Evolutionary conservation across 2,329 filamentous ascomycete species (phyloP).

Genomic region (Thelonectria blattea): DNA sequence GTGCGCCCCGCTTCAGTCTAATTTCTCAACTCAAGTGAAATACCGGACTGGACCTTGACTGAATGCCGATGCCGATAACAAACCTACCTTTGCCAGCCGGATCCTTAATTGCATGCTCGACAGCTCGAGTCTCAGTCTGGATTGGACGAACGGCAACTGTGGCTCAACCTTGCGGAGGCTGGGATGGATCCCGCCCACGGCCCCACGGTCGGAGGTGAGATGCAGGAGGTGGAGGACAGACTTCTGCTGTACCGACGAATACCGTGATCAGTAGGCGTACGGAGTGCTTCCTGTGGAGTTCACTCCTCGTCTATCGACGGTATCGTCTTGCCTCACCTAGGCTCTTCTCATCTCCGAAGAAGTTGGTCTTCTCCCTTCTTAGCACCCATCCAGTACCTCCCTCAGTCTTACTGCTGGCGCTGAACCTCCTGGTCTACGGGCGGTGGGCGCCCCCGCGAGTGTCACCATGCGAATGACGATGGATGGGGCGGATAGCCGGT

Average conservation of each 20-base stretch:
- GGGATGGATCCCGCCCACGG: slow-evolving; percentile 13
- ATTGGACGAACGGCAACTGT: slow-evolving; percentile 14
- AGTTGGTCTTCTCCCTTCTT: slow-evolving; percentile 8
- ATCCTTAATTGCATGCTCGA: neutral
- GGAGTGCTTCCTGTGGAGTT: too few relatives aligned
- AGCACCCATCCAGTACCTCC: neutral
- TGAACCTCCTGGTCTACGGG: too few relatives aligned
- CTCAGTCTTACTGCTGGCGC: too few relatives aligned
- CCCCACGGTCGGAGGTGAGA: slow-evolving; percentile 15
- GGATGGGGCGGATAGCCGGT: slow-evolving; percentile 3
- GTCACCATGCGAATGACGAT: neutral
- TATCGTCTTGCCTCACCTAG: slow-evolving; percentile 23
- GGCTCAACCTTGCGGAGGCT: slow-evolving; percentile 16
- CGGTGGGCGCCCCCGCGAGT: too few relatives aligned
- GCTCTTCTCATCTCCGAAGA: slow-evolving; percentile 25
- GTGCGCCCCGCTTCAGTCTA: slow-evolving; percentile 1
- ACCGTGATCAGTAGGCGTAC: too few relatives aligned
- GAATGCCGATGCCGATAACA: slow-evolving; percentile 5
- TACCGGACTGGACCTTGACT: slow-evolving; percentile 4
- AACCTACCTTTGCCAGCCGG: neutral
- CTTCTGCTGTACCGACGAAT: too few relatives aligned
- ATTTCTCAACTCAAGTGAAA: slow-evolving; percentile 1
- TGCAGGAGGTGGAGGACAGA: neutral
- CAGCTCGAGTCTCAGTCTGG: neutral
- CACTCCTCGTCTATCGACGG: neutral